phyloP scores from a whole-genome alignment of 1,284 basidiomycete genomes.

The Irpex lacteus region DNA sequence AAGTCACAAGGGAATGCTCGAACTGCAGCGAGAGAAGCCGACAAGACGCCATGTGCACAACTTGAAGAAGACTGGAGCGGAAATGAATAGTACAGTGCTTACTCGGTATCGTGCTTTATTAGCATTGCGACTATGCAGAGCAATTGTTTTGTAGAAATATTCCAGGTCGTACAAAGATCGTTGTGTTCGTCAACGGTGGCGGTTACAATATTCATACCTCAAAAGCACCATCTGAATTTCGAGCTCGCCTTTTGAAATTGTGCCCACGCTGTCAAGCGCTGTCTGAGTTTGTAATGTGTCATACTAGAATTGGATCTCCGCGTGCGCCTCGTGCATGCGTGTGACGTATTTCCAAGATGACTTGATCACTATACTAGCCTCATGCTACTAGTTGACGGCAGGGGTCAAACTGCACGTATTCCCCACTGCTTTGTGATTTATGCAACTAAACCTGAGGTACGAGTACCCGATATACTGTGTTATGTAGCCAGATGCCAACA shows the following conservation, averaged over 20 bases:
- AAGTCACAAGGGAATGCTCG: slow-evolving; percentile 2
- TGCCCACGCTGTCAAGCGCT: neutral
- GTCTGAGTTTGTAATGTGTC: neutral
- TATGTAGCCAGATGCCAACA: too few relatives aligned
- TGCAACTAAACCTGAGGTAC: slow-evolving; percentile 4
- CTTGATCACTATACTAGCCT: too few relatives aligned
- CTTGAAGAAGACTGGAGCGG: neutral
- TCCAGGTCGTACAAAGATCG: too few relatives aligned
- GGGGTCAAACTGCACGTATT: too few relatives aligned
- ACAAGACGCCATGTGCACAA: neutral
- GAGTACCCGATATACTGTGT: too few relatives aligned
- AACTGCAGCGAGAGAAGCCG: neutral
- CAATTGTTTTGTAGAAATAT: too few relatives aligned
- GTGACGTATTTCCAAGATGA: too few relatives aligned
- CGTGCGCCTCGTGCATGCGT: neutral
- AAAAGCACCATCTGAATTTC: too few relatives aligned
- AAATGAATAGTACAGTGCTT: neutral
- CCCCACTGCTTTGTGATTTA: neutral
- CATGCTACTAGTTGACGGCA: too few relatives aligned
- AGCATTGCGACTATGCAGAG: neutral
- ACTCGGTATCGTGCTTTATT: neutral
- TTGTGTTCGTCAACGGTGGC: too few relatives aligned
- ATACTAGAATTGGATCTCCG: neutral
- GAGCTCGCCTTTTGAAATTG: too few relatives aligned
- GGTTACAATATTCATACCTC: too few relatives aligned